These are phyloP conservation scores for Neoarthrinium moseri DNA, from an alignment of 2,329 filamentous ascomycete genomes.

Conservation along the genomic window DNA sequence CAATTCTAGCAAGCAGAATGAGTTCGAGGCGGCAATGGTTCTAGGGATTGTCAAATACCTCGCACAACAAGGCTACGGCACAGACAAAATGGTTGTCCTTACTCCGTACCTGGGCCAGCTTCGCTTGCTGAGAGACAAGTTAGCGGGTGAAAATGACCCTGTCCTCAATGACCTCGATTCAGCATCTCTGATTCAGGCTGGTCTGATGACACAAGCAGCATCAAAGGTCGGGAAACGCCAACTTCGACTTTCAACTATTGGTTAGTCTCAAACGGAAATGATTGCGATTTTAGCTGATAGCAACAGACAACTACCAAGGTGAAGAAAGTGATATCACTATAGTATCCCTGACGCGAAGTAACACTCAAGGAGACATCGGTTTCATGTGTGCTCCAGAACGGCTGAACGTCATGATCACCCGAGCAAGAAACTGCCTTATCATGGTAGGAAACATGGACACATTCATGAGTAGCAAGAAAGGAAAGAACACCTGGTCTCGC, in stretches of 20 bases:
- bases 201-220: constrained; percentile 54
- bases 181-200: constrained; percentile 60
- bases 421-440: constrained; percentile 65
- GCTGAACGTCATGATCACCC: constrained; percentile 67
- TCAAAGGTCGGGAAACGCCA: constrained; percentile 49
- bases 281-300: background rate
- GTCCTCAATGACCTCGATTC: constrained; percentile 69
- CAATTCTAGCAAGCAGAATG: constrained; percentile 59
- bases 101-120: constrained; percentile 72
- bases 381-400: constrained; percentile 67
- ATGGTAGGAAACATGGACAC: constrained; percentile 70
- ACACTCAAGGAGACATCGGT: constrained; percentile 62
- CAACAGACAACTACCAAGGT: constrained; percentile 74
- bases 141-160: constrained; percentile 60
- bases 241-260: constrained; percentile 67
- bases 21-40: constrained; percentile 65
- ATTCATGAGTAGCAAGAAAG: constrained; percentile 59
- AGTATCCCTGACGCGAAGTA: constrained; percentile 66
- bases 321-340: constrained; percentile 75
- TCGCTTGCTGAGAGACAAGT: constrained; percentile 49
- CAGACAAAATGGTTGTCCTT: constrained; percentile 63
- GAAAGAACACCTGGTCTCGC: constrained; percentile 53
- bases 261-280: constrained; percentile 37
- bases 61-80: constrained; percentile 68
- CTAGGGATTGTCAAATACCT: constrained; percentile 65